phyloP scores from a whole-genome alignment of 2,329 filamentous ascomycete species.

The Ceratocystis huliohia region DNA sequence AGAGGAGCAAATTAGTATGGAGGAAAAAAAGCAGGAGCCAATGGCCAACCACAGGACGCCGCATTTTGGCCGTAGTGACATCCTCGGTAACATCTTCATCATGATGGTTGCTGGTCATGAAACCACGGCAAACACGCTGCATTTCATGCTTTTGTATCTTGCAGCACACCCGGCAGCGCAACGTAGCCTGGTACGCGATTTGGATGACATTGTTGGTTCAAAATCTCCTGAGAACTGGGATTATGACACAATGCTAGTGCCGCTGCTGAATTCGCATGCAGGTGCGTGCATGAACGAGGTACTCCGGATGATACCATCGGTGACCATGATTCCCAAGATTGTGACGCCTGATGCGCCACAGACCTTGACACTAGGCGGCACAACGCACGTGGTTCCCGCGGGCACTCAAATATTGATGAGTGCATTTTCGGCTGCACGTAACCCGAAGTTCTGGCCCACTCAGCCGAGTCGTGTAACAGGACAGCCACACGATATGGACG shows the following conservation, averaged over 20 bases:
- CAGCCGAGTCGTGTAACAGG: constrained; percentile 34
- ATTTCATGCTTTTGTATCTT: constrained; percentile 57
- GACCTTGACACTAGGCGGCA: constrained; percentile 45
- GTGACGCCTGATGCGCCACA: constrained; percentile 40
- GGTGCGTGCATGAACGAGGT: constrained; percentile 70
- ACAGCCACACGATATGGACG: constrained; percentile 44
- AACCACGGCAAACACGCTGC: constrained; percentile 62
- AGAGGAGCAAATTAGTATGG: constrained; percentile 16
- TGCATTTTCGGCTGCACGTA: constrained; percentile 47
- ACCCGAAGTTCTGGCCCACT: constrained; percentile 59
- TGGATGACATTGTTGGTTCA: constrained; percentile 49
- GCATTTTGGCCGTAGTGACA: constrained; percentile 47
- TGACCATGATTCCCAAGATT: constrained; percentile 59
- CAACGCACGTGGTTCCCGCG: constrained; percentile 44
- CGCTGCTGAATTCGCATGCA: constrained; percentile 54
- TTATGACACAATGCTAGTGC: constrained; percentile 54
- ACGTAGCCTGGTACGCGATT: constrained; percentile 51
- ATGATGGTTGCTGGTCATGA: constrained; percentile 66
- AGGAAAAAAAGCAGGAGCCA: constrained; percentile 19
- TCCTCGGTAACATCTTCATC: constrained; percentile 59
- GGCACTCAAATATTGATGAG: constrained; percentile 44
- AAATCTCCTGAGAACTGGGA: constrained; percentile 51
- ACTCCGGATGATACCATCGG: constrained; percentile 58
- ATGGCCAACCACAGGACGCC: constrained; percentile 26
- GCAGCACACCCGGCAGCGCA: constrained; percentile 54